phyloP scores from a whole-genome alignment of 2,329 filamentous ascomycete species.

The Xylariaceae sp. region DNA sequence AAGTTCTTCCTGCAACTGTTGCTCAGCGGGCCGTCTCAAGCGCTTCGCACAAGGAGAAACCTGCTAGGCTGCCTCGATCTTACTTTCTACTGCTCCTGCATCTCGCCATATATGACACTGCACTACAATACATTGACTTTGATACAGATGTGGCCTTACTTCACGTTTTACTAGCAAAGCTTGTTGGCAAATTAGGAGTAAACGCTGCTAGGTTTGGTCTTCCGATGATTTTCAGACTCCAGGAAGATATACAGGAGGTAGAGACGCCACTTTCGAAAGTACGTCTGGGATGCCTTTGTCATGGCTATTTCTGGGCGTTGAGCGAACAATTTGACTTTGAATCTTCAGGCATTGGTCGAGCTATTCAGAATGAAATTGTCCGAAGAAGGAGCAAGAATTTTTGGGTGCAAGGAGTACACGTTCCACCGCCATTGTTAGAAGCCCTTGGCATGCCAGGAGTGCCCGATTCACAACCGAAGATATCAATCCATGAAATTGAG shows the following conservation, averaged over 20 bases:
- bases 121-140: conserved; percentile 72
- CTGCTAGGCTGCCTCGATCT: conserved; percentile 59
- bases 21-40: conserved; percentile 72
- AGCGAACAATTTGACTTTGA: conserved; percentile 80
- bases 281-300: conserved; percentile 80
- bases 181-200: conserved; percentile 79
- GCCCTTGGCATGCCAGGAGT: conserved; percentile 62
- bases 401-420: conserved; percentile 76
- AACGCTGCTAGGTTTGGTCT: conserved; percentile 80
- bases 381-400: conserved; percentile 75
- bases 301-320: conserved; percentile 86
- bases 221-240: conserved; percentile 87
- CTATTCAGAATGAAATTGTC: conserved; percentile 77
- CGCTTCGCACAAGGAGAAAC: conserved; percentile 66
- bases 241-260: conserved; percentile 78
- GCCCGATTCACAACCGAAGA: conserved; percentile 50
- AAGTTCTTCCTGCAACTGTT: conserved; percentile 48
- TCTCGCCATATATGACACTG: conserved; percentile 87
- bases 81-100: conserved; percentile 84
- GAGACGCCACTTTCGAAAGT: conserved; percentile 74
- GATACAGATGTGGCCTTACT: conserved; percentile 78
- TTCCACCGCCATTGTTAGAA: conserved; percentile 71
- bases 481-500: conserved; percentile 61
- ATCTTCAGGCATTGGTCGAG: conserved; percentile 68
- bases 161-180: conserved; percentile 75